A percentile compares a stretch with the other conserved stretches of the same genome.
Evolutionary conservation across 768 basidiomycete species (phyloP).

Genomic region (Rhodotorula sphaerocarpa): DNA sequence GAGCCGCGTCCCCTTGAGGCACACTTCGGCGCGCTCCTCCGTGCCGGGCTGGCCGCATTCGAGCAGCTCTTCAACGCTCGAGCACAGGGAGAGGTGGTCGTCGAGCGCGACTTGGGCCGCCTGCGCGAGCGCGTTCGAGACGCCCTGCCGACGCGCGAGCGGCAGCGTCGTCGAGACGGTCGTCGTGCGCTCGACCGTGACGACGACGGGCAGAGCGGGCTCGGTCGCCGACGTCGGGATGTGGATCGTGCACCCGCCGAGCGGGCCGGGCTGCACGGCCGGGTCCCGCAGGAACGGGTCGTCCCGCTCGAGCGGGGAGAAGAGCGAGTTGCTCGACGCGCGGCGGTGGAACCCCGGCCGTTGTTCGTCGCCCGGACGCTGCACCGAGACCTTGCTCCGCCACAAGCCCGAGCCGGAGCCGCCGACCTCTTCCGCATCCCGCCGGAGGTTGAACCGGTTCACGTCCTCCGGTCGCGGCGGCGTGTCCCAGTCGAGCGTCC

Average conservation of each 20-base stretch:
- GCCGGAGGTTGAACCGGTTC: not conserved
- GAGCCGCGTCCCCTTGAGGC: conserved; percentile 7
- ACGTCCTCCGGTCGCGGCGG: not conserved
- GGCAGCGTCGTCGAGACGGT: conserved; percentile 6
- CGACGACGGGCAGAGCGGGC: conserved; percentile 10
- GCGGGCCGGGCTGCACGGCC: conserved; percentile 8
- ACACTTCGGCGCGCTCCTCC: conserved; percentile 24
- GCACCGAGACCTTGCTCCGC: not conserved
- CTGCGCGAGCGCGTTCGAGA: conserved; percentile 15
- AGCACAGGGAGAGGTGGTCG: conserved; percentile 5
- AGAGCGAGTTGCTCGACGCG: conserved; percentile 7
- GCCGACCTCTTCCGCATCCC: conserved; percentile 15
- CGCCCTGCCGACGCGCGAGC: conserved; percentile 1
- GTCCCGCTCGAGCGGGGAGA: conserved; percentile 5
- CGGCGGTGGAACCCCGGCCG: not conserved
- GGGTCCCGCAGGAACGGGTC: not conserved
- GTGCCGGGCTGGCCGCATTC: conserved; percentile 8
- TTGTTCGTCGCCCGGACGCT: not conserved
- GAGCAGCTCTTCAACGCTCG: conserved; percentile 25
- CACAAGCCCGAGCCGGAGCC: conserved; percentile 4
- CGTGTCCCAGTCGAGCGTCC: conserved; percentile 21
- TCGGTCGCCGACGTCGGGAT: conserved; percentile 5
- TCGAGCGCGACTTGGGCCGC: conserved; percentile 21
- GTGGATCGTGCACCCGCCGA: conserved; percentile 25
- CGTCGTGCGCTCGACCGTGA: conserved; percentile 3